phyloP scores from a whole-genome alignment of 768 basidiomycete genomes.

The Podaxis rugospora region DNA sequence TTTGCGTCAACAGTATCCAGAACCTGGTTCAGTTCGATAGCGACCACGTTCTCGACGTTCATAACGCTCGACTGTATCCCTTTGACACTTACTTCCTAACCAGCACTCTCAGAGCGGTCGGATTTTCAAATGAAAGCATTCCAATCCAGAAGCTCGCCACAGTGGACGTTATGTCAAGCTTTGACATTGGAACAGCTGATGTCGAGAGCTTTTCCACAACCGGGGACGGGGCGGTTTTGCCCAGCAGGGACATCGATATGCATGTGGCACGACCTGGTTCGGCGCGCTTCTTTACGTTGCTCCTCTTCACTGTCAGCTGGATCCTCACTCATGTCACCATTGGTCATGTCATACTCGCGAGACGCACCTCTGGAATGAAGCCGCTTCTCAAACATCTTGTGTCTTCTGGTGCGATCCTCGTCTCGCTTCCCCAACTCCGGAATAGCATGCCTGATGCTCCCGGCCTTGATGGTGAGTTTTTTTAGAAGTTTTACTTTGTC shows the following conservation, averaged over 20 bases:
- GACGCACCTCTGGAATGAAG: constrained; percentile 25
- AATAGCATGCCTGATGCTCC: constrained; percentile 57
- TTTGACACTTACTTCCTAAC: constrained; percentile 52
- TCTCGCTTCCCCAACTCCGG: constrained; percentile 46
- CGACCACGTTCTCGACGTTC: constrained; percentile 52
- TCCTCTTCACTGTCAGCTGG: constrained; percentile 48
- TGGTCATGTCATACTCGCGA: constrained; percentile 40
- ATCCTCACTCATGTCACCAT: constrained; percentile 49
- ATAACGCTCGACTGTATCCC: constrained; percentile 49
- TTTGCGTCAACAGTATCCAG: constrained; percentile 36
- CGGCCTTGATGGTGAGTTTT: constrained; percentile 36
- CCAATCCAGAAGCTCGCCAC: constrained; percentile 41
- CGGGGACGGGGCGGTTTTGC: constrained; percentile 10
- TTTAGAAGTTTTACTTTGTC: constrained; percentile 5
- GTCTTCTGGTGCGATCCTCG: constrained; percentile 35
- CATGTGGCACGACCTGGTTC: constrained; percentile 39
- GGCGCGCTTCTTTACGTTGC: constrained; percentile 38
- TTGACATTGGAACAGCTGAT: constrained; percentile 37
- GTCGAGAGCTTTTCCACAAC: constrained; percentile 25
- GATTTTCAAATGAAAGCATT: constrained; percentile 28
- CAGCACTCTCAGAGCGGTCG: constrained; percentile 40
- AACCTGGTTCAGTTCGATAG: constrained; percentile 54
- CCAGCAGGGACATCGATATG: constrained; percentile 43
- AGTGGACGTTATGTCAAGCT: constrained; percentile 42
- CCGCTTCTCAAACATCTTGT: constrained; percentile 33